Base-by-base conservation (phyloP, 805 yeast species). In the Isabelozyma heimii region DNA sequence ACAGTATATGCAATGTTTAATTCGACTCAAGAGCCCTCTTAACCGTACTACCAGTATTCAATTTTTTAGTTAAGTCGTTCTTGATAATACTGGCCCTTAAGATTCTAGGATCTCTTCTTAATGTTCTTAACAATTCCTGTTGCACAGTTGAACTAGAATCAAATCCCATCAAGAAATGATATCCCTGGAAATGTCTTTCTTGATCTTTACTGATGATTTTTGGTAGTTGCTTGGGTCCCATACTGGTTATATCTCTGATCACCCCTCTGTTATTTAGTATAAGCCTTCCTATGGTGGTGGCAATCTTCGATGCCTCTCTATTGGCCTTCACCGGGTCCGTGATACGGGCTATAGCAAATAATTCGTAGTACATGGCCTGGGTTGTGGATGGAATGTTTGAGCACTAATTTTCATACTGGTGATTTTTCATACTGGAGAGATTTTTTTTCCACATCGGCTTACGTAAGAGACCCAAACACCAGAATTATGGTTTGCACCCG, bases 261-360 rank as follows among this genome's bases (percentile, higher is more conserved):
- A 92, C 92, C 45, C 99, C 99, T 77, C 97, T 89, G 69, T 92
- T 91, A 52, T 83, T 82, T 50, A 94, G 79, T 27, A 92, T 81
- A 62, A 90, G 75, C 63, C 83, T 86, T 8, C 98, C 98, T 27
- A 91, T 77, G 1, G 95, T 89, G 13, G 73, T 63, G n/a, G 71
- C 75, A 49, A 73, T 72, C 55, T 69, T 72, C 15, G 59, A 62
- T 10, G 78, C 77, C 50, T 73, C 77, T 49, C 65, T 70, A 52
- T 65, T 69, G 45, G 70, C 61, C 50, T 65, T 59, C n/a, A 62
- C 52, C 4, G 87, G 84, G 52, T 84, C 83, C 8, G 83, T 67
- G 30, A 85, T 85, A 72, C 97, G 89, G 7, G 96, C 91, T 52
- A 91, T 87, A 42, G 96, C 96, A 52, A 90, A 81, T 40, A 92